Conservation (phyloP, 139 green algal genomes). For the Microglena sp. region DNA sequence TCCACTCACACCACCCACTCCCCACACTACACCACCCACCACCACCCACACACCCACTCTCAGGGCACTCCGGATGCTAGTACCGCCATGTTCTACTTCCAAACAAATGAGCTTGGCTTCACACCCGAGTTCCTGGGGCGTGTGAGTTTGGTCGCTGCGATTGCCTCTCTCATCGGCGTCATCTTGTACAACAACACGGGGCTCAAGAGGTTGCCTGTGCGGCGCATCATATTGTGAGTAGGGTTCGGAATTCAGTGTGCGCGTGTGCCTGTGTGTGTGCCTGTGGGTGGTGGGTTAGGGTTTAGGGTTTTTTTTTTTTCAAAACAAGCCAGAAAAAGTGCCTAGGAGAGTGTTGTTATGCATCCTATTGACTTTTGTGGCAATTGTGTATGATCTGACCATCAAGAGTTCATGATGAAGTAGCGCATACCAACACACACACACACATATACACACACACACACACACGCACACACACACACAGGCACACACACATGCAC, state of each 20-base stretch:
- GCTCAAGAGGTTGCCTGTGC: conserved; percentile 35
- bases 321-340: too few species aligned
- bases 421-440: too few species aligned
- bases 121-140: conserved; percentile 76
- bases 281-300: too few species aligned
- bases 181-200: conserved; percentile 38
- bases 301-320: too few species aligned
- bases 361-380: too few species aligned
- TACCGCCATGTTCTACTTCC: conserved; percentile 59
- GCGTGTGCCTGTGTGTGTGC: background rate
- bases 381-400: too few species aligned
- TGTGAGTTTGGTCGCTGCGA: conserved; percentile 62
- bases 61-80: conserved; percentile 45
- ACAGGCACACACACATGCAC: too few species aligned
- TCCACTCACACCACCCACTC: background rate
- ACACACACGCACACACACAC: too few species aligned
- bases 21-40: background rate
- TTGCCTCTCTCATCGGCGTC: conserved; percentile 59
- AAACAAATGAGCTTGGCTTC: conserved; percentile 54
- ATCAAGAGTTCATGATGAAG: too few species aligned
- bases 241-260: background rate
- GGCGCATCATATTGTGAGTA: conserved; percentile 20
- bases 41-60: background rate
- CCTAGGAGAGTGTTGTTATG: too few species aligned
- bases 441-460: too few species aligned